Base-by-base conservation (phyloP, 176 grass and related monocot genomes). In the Cenchrus purpureus region DNA sequence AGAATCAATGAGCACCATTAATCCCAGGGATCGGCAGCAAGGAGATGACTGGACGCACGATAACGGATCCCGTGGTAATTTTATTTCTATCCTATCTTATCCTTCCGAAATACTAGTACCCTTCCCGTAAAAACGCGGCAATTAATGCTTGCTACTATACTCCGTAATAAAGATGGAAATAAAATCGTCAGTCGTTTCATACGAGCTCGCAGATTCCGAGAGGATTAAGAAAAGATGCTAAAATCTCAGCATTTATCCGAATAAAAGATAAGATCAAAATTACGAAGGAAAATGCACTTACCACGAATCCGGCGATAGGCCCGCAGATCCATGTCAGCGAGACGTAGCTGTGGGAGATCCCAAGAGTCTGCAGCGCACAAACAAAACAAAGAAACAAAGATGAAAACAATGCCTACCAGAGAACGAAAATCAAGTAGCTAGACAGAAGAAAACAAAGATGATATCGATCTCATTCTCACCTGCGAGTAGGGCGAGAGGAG, bases 281-380 rank as follows among this genome's bases (percentile, higher is more conserved):
- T 13, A 1, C 17, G 4, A 8, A 10, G n/a, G 0, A 43, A 86
- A 40, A 82, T 49, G 15, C 45, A 52, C 80, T n/a, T 71, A 91
- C 89, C 85, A 91, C 85, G 79, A 91, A 91, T 87, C 89, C 89
- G 10, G 89, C 80, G 17, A 91, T 84, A n/a, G 85, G 89, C 0
- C 92, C 95, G 60, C 92, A 98, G 73, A 98, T 89, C 95, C 95
- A 98, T 8, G 92, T 91, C 70, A 98, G 55, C 2, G 95, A 95
- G 14, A 89, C 91, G 28, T 87, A 85, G 10, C 85, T 78, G 90
- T 95, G 95, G 12, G 89, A 68, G 78, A 91, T 91, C 75, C 89
- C 89, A 32, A 91, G 89, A 55, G 89, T 91, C 89, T 91, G 68
- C 59, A 62, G 59, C 8, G 20, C n/a, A 42, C 44, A 86, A 14